phyloP scores from a whole-genome alignment of 2,329 filamentous ascomycete genomes.

The Fusarium sulawesiense region DNA sequence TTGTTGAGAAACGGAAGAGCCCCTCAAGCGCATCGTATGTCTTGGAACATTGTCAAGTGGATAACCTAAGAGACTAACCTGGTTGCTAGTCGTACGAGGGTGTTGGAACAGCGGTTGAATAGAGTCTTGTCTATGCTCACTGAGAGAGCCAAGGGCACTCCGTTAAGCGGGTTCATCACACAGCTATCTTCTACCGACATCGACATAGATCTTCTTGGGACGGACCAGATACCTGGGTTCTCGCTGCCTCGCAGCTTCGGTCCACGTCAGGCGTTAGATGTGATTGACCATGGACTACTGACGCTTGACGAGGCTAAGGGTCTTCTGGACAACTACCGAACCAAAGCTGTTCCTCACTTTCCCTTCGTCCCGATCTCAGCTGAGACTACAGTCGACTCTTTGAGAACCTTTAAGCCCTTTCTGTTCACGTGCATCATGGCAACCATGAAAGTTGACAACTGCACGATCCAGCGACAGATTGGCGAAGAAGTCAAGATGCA shows the following conservation, averaged over 20 bases:
- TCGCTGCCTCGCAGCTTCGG: not conserved
- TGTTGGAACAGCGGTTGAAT: conserved; percentile 10
- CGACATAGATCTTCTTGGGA: not conserved
- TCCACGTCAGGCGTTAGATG: not conserved
- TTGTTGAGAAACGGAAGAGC: conserved; percentile 23
- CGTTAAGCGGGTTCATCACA: conserved; percentile 5
- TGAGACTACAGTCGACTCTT: not conserved
- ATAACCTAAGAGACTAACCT: not conserved
- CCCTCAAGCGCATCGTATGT: conserved; percentile 11
- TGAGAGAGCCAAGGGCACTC: not conserved
- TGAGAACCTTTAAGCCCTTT: not conserved
- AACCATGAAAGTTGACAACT: conserved; percentile 15
- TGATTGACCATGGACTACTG: conserved; percentile 1
- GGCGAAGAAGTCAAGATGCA: conserved; percentile 8
- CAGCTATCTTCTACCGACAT: not conserved
- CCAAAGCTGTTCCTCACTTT: not conserved
- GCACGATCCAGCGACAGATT: conserved; percentile 4
- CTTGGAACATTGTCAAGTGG: no score
- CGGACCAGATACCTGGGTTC: fast-evolving
- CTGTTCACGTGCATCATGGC: conserved; percentile 20
- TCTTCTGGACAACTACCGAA: conserved; percentile 7
- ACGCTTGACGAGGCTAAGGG: not conserved
- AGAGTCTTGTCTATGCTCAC: conserved; percentile 2
- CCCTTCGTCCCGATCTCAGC: conserved; percentile 2
- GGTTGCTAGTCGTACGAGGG: not conserved